Base-by-base conservation (phyloP, 371 early-diverging fungal genomes). In the Mucor racemosus region DNA sequence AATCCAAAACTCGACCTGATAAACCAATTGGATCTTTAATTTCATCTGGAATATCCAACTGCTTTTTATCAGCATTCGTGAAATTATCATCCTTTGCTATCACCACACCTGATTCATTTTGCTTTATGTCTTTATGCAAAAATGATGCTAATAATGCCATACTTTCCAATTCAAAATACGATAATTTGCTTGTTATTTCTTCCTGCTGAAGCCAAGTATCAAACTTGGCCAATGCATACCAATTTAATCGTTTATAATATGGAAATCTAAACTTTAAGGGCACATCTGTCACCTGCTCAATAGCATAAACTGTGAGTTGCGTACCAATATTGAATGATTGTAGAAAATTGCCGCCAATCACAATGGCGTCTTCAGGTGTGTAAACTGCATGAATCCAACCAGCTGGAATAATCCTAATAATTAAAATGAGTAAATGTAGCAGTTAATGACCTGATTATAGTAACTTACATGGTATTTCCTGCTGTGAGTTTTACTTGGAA, bases 321-420 rank as follows among this genome's bases (percentile, higher is more conserved):
- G 82, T 82, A 6, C 79, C 80, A 9, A 94, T 88, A 67, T 89
- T 86, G 61, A 91, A 76, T 36, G 92, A 86, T 31, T 93, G 94
- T 34, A 97, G 71, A 71, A 95, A 96, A 73, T 96, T 97, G 21
- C 97, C 97, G 8, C 96, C 96, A 65, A 97, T 94, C 5, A 96
- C 96, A 11, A 96, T 77, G 0, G 96, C 87, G 60, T 95, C 95
- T 19, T 79, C 78, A 1, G 94, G 92, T 4, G 97, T 97, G 66
- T 88, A 92, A 4, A 96, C 97, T 0, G 95, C 92, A 78, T 97
- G 97, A 61, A 97, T 96, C 97, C 97, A 97, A 19, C 97, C 97
- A 15, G 93, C 86, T 7, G 97, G 97, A 60, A 97, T 95, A 39
- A 96, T 86, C 84, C 95, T 90, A 19, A 35, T 31, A 9, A 5